phyloP scores from a whole-genome alignment of 768 basidiomycete species.

The Pleurotus sapidus region DNA sequence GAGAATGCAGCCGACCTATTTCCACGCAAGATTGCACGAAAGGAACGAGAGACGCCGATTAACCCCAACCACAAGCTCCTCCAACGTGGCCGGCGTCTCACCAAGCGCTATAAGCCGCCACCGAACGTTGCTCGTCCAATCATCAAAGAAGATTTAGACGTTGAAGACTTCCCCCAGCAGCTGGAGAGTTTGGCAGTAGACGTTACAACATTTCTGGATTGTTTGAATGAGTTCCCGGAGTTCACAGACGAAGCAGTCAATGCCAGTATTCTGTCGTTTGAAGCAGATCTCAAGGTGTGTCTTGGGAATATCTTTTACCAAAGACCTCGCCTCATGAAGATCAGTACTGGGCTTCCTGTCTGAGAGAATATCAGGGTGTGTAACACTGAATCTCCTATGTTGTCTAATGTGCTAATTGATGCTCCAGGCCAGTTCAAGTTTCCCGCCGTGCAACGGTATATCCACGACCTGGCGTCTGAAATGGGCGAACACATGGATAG shows the following conservation, averaged over 20 bases:
- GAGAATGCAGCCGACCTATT: slow-evolving; percentile 79
- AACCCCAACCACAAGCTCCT: slow-evolving; percentile 27
- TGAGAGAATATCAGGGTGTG: slow-evolving; percentile 60
- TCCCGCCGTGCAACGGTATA: slow-evolving; percentile 69
- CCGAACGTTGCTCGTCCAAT: slow-evolving; percentile 52
- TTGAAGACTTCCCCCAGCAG: slow-evolving; percentile 65
- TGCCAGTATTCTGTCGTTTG: slow-evolving; percentile 61
- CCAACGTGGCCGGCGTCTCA: slow-evolving; percentile 23
- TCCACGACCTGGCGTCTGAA: slow-evolving; percentile 71
- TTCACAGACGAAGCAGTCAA: slow-evolving; percentile 73
- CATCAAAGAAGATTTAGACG: slow-evolving; percentile 55
- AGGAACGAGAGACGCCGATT: slow-evolving; percentile 32
- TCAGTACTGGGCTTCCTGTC: slow-evolving; percentile 75
- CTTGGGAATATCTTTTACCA: neutral
- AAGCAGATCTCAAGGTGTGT: slow-evolving; percentile 64
- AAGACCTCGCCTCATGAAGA: too few species aligned
- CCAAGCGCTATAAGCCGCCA: slow-evolving; percentile 32
- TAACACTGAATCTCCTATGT: slow-evolving; percentile 1
- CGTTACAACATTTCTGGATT: slow-evolving; percentile 64
- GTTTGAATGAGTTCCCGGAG: slow-evolving; percentile 77
- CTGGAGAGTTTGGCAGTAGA: slow-evolving; percentile 61
- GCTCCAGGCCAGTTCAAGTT: slow-evolving; percentile 64
- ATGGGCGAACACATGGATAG: slow-evolving; percentile 73
- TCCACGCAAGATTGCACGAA: slow-evolving; percentile 55
- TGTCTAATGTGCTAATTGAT: neutral